Conservation (phyloP, 139 green algal species). For the Dunaliella sp. region DNA sequence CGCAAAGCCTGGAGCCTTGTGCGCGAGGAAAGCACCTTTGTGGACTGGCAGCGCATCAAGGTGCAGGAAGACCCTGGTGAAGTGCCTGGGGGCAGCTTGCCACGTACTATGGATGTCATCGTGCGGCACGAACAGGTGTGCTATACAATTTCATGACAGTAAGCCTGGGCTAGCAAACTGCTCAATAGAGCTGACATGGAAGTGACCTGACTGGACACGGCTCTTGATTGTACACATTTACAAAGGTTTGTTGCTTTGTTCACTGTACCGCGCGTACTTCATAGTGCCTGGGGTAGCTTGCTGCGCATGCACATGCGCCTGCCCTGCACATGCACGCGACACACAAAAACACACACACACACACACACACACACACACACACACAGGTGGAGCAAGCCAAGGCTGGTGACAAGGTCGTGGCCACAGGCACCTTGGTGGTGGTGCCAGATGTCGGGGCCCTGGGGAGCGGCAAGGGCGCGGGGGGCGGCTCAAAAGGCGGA, state of each 20-base stretch:
- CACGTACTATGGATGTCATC: conserved; percentile 95
- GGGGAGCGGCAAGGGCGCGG: background rate
- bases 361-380: no score
- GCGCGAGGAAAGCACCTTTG: conserved; percentile 89
- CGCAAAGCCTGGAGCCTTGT: conserved; percentile 78
- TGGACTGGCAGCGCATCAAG: conserved; percentile 97
- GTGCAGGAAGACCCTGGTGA: conserved; percentile 95
- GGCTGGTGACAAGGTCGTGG: conserved; percentile 92
- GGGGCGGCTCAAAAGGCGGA: background rate
- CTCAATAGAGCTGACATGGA: no score
- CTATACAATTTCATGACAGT: no score
- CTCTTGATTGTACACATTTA: no score
- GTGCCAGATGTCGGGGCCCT: conserved; percentile 83
- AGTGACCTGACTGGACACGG: no score
- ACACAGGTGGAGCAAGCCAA: conserved; percentile 82
- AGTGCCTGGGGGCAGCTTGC: conserved; percentile 90
- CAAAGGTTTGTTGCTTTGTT: no score
- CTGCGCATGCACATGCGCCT: no score
- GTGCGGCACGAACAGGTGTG: conserved; percentile 76
- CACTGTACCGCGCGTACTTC: no score
- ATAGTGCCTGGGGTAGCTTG: no score
- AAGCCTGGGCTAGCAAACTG: no score
- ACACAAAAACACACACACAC: no score
- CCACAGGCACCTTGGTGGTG: conserved; percentile 91
- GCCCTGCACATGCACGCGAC: no score